Evolutionary conservation across 495 filamentous ascomycete species (phyloP).

Genomic region (Penicillium daleae): DNA sequence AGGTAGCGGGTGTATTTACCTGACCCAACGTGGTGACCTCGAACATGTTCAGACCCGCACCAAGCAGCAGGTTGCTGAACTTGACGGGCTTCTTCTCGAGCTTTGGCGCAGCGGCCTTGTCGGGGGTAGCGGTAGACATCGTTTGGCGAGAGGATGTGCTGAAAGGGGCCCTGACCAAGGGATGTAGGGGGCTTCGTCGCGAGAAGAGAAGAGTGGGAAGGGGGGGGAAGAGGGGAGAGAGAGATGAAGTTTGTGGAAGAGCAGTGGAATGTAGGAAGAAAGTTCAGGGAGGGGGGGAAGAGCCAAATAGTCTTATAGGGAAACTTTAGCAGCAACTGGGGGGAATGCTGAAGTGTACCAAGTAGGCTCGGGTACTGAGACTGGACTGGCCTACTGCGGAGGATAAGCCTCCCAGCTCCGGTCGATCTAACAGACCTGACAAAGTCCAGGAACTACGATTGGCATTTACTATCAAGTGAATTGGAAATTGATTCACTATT

Average conservation of each 20-base stretch:
- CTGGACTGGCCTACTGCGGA: too few relatives aligned
- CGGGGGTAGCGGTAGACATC: conserved; percentile 56
- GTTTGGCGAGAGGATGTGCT: conserved; percentile 49
- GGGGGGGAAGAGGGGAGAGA: conserved; percentile 16
- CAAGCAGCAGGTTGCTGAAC: conserved; percentile 97
- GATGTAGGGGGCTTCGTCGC: conserved; percentile 82
- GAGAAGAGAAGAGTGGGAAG: conserved; percentile 25
- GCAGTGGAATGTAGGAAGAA: conserved; percentile 20
- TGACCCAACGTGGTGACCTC: conserved; percentile 91
- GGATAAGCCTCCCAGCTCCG: background rate
- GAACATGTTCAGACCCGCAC: conserved; percentile 96
- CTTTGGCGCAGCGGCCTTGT: conserved; percentile 53
- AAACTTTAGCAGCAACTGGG: conserved; percentile 14
- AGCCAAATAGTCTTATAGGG: conserved; percentile 30
- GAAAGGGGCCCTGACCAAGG: conserved; percentile 91
- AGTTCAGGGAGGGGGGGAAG: conserved; percentile 3
- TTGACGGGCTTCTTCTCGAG: conserved; percentile 99
- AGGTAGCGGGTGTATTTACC: conserved; percentile 46
- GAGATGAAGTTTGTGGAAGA: conserved; percentile 5
- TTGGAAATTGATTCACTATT: background rate
- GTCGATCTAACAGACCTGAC: background rate
- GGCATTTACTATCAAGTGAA: background rate
- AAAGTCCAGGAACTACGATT: too few relatives aligned
- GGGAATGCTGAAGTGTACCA: conserved; percentile 15
- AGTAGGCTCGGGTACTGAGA: conserved; percentile 21